Evolutionary conservation across 2,329 filamentous ascomycete species (phyloP).

Genomic region (Coniochaeta prunicola): DNA sequence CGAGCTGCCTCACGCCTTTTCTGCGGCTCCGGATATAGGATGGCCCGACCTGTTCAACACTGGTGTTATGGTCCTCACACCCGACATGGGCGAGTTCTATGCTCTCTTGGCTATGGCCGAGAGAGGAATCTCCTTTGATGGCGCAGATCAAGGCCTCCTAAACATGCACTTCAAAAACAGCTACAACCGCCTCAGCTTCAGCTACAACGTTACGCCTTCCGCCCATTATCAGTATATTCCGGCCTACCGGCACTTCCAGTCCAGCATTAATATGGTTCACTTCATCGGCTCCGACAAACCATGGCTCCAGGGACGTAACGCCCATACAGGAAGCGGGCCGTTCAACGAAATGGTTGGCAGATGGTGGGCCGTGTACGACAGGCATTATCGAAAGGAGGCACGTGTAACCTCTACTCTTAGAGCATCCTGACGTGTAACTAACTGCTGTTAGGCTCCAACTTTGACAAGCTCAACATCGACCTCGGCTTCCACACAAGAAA

Average conservation of each 20-base stretch:
- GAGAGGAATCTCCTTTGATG: conserved; percentile 87
- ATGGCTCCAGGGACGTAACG: conserved; percentile 62
- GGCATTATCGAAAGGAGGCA: conserved; percentile 62
- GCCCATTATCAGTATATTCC: conserved; percentile 97
- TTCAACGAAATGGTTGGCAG: conserved; percentile 78
- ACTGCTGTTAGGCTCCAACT: background rate
- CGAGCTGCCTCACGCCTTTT: conserved; percentile 50
- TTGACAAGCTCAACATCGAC: background rate
- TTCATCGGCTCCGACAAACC: conserved; percentile 92
- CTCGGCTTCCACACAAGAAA: background rate
- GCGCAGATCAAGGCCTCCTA: conserved; percentile 88
- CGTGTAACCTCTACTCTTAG: conserved; percentile 13
- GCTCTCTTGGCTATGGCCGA: conserved; percentile 78
- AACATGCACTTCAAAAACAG: conserved; percentile 87
- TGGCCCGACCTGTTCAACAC: conserved; percentile 99
- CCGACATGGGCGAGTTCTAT: conserved; percentile 82
- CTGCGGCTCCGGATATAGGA: conserved; percentile 84
- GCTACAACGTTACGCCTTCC: conserved; percentile 95
- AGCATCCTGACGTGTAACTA: background rate
- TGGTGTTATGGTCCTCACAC: conserved; percentile 88
- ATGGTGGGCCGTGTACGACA: conserved; percentile 95
- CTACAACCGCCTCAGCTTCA: conserved; percentile 86
- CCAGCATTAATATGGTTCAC: conserved; percentile 82
- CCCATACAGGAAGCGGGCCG: conserved; percentile 47
- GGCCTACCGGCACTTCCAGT: conserved; percentile 88